These are phyloP conservation scores for Lachancea fermentati DNA, from an alignment of 805 yeast species.

Conservation along the genomic window DNA sequence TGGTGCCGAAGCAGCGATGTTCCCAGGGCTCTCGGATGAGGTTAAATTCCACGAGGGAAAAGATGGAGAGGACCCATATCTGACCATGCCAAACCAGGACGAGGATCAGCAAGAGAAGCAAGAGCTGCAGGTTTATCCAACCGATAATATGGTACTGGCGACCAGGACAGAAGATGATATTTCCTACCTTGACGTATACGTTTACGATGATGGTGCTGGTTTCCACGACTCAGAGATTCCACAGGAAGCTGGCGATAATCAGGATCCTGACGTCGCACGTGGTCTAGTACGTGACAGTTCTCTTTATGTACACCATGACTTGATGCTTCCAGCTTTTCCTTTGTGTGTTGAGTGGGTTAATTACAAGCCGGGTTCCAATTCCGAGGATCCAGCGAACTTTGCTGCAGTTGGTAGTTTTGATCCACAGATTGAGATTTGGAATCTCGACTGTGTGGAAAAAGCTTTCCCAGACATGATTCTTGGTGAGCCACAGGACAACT, in stretches of 20 bases:
- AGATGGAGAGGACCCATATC: slow-evolving; percentile 38
- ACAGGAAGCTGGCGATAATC: slow-evolving; percentile 56
- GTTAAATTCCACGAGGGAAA: slow-evolving; percentile 53
- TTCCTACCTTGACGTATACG: slow-evolving; percentile 86
- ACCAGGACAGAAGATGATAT: slow-evolving; percentile 95
- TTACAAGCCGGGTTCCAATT: slow-evolving; percentile 53
- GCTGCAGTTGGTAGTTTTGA: slow-evolving; percentile 97
- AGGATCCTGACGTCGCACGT: slow-evolving; percentile 67
- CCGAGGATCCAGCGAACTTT: slow-evolving; percentile 66
- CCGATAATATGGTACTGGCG: slow-evolving; percentile 84
- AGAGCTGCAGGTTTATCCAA: slow-evolving; percentile 80
- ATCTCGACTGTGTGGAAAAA: slow-evolving; percentile 84
- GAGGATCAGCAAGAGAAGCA: slow-evolving; percentile 73
- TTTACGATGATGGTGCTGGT: slow-evolving; percentile 91
- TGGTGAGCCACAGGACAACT: slow-evolving; percentile 62
- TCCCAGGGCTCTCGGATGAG: slow-evolving; percentile 64
- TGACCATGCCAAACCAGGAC: slow-evolving; percentile 41
- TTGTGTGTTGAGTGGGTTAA: slow-evolving; percentile 94
- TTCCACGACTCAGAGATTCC: slow-evolving; percentile 64
- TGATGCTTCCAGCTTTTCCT: slow-evolving; percentile 96
- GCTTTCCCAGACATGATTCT: slow-evolving; percentile 91
- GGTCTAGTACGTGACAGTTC: slow-evolving; percentile 69
- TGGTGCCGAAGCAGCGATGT: slow-evolving; percentile 60
- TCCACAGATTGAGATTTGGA: slow-evolving; percentile 97
- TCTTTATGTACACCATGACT: slow-evolving; percentile 90